Evolutionary conservation across 768 basidiomycete species (phyloP).

Genomic region (Termitomyces sp.): DNA sequence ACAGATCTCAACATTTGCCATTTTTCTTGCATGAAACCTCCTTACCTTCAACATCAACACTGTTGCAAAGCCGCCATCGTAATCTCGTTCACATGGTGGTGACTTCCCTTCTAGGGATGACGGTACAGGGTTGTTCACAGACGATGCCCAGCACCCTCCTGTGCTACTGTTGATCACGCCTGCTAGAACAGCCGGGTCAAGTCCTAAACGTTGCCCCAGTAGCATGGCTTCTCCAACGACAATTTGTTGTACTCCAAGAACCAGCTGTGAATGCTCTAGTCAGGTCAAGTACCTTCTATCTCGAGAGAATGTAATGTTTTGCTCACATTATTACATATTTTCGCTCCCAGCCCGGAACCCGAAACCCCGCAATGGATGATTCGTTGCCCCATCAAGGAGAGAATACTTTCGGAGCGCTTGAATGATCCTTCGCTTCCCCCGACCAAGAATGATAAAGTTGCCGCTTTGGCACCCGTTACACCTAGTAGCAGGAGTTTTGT

Average conservation of each 20-base stretch:
- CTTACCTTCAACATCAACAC: conserved; percentile 76
- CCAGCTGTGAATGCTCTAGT: conserved; percentile 34
- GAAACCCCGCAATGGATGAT: conserved; percentile 81
- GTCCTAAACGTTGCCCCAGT: conserved; percentile 74
- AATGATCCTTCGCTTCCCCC: conserved; percentile 67
- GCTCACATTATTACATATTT: conserved; percentile 84
- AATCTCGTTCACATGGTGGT: conserved; percentile 79
- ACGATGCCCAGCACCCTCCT: conserved; percentile 78
- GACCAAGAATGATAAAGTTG: conserved; percentile 86
- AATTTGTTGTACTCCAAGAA: conserved; percentile 76
- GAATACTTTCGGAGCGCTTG: conserved; percentile 46
- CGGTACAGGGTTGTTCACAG: conserved; percentile 85
- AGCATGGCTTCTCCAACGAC: conserved; percentile 90
- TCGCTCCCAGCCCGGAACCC: conserved; percentile 79
- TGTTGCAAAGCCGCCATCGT: conserved; percentile 83
- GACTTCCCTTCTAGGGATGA: conserved; percentile 62
- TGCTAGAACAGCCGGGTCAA: conserved; percentile 71
- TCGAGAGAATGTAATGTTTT: conserved; percentile 10
- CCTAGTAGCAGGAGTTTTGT: conserved; percentile 32
- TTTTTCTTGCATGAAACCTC: not conserved
- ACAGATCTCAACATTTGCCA: not conserved
- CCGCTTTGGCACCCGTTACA: conserved; percentile 82
- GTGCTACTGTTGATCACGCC: conserved; percentile 83
- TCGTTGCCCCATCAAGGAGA: conserved; percentile 73
- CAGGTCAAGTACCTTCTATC: not conserved